Base-by-base conservation (phyloP, 805 yeast genomes). In the Sungouiozyma intestinalis region DNA sequence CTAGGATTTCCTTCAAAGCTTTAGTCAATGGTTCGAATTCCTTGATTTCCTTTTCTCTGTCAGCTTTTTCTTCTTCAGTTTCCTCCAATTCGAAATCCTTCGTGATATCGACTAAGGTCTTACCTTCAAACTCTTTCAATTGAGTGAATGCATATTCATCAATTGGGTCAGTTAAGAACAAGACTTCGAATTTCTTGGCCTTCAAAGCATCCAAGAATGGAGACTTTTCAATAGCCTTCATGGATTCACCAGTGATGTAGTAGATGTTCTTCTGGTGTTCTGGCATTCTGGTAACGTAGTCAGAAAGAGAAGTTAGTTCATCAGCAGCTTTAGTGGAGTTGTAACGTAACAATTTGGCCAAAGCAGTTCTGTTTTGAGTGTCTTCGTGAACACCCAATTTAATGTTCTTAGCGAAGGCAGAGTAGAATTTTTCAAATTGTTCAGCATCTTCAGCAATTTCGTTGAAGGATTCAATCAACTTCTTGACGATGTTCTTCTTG, bases 71-170 rank as follows among this genome's bases (percentile, higher is more conserved):
- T 72, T 92, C 98, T 53, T 87, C 97, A 53, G 96, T 81, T 79
- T 92, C 98, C 71, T 86, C 94, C 62, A 92, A 78, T 74, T 90
- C 97, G 72, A 86, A 90, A 74, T 92, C 99, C 80, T 92, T 92
- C 70, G 97, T 90, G 68, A 92, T 88, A 69, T 92, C 97, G 58
- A 92, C 97, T 66, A 92, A 81, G 72, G 90, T 87, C 83, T 92
- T 92, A 78, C 94, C 97, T 74, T 92, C 99, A 64, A 83, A 92
- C 77, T 92, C 99, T 80, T 92, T 92, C 73, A 92, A 79, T 74
- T 92, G 98, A 60, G 96, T 85, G 87, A 87, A 87, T 58, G 97
- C 97, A 68, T 92, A 92, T 77, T 92, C 99, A 65, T 92, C 99
- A 70, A 92, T 92, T 73, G 99, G 98, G 72, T 92, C 99, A 73